Evolutionary conservation across 306 rosid genomes (phyloP), one percentile per base, ranked within the genome.

Genomic region (Medicago lupulina): DNA sequence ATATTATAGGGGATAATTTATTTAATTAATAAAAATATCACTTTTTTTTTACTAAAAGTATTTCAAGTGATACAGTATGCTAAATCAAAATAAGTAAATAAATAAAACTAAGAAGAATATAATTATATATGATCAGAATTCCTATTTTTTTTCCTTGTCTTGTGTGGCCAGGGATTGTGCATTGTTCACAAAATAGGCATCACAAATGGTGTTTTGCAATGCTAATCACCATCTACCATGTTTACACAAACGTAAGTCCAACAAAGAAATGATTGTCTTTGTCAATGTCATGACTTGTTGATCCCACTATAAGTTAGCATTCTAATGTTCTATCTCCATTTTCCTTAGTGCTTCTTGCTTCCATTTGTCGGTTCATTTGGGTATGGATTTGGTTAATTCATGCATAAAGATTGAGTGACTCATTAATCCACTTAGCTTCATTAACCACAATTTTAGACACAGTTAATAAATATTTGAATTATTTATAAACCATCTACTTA

Each of bases 301-400:
- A 59, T 50, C 66, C 84, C 84, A 80, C 80, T 73, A 36, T 55
- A 71, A 17, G 21, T 18, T 50, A 6, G 8, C 25, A 64, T 60
- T 41, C 28, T 15, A 62, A 21, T 71, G 49, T 51, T 61, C 11
- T 78, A 25, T 61, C 63, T 46, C 67, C 59, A 71, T 64, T 1
- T 53, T 54, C 49, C 34, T 53, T 54, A 55, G 79, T 79, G 83
- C 73, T 64, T 19, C 58, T 1, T 28, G 21, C 5, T 38, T 67
- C 18, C 46, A 76, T 44, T 34, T 34, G 38, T 34, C 38, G 38
- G 7, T 34, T 34, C 38, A 34, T 34, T 34, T 34, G 38, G 38
- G 1, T 0, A 5, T 34, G 7, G 38, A 43, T 43, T 9, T 46
- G 15, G 51, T 46, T 46, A 46, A 46, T 46, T 46, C n/a, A 13